phyloP scores from a whole-genome alignment of 2,329 filamentous ascomycete species.

The Colletotrichum tabaci region DNA sequence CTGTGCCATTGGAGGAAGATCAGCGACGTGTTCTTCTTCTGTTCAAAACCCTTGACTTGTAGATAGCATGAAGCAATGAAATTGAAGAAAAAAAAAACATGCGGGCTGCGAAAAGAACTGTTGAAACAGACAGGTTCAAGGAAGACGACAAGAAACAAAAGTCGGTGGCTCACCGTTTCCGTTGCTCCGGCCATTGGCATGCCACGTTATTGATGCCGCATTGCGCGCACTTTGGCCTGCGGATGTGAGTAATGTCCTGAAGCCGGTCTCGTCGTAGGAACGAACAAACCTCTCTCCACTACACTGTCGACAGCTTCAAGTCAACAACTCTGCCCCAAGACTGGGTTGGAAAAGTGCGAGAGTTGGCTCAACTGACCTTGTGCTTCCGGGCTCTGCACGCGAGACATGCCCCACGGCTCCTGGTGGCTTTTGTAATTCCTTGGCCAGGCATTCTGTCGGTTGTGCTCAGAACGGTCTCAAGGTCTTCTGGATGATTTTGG shows the following conservation, averaged over 20 bases:
- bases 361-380: constrained; percentile 18
- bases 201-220: constrained; percentile 27
- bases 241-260: background rate
- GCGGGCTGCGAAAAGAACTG: background rate
- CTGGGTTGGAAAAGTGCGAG: background rate
- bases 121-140: background rate
- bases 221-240: constrained; percentile 39
- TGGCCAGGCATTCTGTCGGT: constrained; percentile 20
- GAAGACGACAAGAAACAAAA: too few species aligned
- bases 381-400: constrained; percentile 39
- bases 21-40: background rate
- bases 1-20: background rate
- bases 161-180: constrained; percentile 30
- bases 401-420: constrained; percentile 34
- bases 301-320: constrained; percentile 11
- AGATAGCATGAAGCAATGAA: too few species aligned
- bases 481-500: background rate
- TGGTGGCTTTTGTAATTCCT: constrained; percentile 7
- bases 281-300: constrained; percentile 32
- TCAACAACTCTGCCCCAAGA: background rate
- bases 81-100: background rate
- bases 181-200: constrained; percentile 40
- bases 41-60: too few species aligned
- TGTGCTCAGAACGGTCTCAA: background rate
- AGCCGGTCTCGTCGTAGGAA: background rate